phyloP scores from a whole-genome alignment of 2,329 filamentous ascomycete genomes.

The Gyromitra esculenta region DNA sequence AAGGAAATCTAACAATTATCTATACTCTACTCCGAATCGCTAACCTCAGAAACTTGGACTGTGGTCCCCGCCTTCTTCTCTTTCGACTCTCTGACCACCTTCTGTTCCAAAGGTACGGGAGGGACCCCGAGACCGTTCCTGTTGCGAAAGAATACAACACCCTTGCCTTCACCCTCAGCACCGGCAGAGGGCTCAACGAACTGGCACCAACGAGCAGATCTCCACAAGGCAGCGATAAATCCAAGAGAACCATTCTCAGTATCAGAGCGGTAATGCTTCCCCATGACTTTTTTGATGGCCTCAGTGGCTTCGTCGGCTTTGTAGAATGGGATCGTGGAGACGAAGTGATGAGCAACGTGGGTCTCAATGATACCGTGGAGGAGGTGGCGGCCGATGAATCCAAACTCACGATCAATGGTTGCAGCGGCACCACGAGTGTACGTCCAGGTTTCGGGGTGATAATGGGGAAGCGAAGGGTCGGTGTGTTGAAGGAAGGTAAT shows the following conservation, averaged over 20 bases:
- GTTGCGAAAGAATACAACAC: slow-evolving; percentile 95
- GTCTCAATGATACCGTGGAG: slow-evolving; percentile 98
- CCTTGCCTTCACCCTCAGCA: slow-evolving; percentile 80
- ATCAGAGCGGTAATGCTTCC: slow-evolving; percentile 89
- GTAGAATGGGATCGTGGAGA: slow-evolving; percentile 96
- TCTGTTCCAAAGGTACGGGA: slow-evolving; percentile 57
- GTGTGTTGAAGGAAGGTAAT: slow-evolving; percentile 99
- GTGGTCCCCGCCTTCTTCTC: slow-evolving; percentile 31
- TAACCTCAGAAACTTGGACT: slow-evolving; percentile 40
- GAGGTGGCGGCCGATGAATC: slow-evolving; percentile 89
- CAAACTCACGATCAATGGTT: slow-evolving; percentile 96
- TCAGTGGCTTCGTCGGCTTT: slow-evolving; percentile 93
- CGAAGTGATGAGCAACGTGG: slow-evolving; percentile 97
- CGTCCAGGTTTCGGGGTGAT: slow-evolving; percentile 85
- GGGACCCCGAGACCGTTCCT: slow-evolving; percentile 80
- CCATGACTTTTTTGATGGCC: slow-evolving; percentile 95
- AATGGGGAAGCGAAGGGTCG: slow-evolving; percentile 92
- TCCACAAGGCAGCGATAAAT: slow-evolving; percentile 86
- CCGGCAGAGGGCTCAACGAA: slow-evolving; percentile 94
- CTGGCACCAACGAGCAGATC: slow-evolving; percentile 84
- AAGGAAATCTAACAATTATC: slow-evolving; percentile 9
- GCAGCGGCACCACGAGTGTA: slow-evolving; percentile 92
- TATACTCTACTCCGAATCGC: slow-evolving; percentile 46
- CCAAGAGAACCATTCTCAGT: slow-evolving; percentile 78
- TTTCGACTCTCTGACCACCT: background rate